Base-by-base conservation (phyloP, 768 basidiomycete genomes). In the Xerocomellus dryophilus region DNA sequence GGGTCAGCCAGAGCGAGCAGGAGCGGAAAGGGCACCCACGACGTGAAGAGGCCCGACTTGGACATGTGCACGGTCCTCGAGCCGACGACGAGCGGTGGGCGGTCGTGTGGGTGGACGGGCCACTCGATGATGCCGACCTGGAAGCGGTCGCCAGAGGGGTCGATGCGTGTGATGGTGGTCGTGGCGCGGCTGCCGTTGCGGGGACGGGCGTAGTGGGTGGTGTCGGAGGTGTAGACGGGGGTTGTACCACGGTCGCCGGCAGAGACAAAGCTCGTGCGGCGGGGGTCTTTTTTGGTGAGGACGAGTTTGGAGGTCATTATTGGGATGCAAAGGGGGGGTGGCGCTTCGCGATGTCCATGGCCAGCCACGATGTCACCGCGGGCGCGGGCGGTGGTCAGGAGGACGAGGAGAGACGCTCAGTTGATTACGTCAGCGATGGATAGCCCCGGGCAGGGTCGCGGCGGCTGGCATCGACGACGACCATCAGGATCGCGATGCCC, bases 91-190 rank as follows among this genome's bases (percentile, higher is more conserved):
- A 71, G 50, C 15, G 50, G 52, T 0, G 47, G 51, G 12, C 36
- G 51, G 8, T 49, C 58, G 9, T 43, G 32, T 0, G 17, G 21
- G 3, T 45, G 56, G 5, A 44, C 49, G 3, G 66, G 66, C 68
- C 70, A 70, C 29, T 71, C 68, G 46, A 70, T 66, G 36, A 66
- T 32, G 18, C 68, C 68, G 21, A 68, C 66, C 36, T 70, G 68
- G 10, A 64, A 23, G 0, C 57, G 35, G 12, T 68, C 62, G 2
- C 68, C 70, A 0, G 43, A 14, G 9, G 27, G 21, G 12, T 60
- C 64, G 1, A 40, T 61, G 20, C 68, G 59, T 1, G 61, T 68
- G 49, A 69, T 21, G 21, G 68, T 64, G 3, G 68, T 70, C 7
- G 56, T 59, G 0, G 66, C 63, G 14, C 53, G 46, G 4, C 11